A percentile compares a stretch with the other conserved stretches of the same genome.
Evolutionary conservation across 106 monocot species (phyloP).

Genomic region (Acanthochlamys bracteata): DNA sequence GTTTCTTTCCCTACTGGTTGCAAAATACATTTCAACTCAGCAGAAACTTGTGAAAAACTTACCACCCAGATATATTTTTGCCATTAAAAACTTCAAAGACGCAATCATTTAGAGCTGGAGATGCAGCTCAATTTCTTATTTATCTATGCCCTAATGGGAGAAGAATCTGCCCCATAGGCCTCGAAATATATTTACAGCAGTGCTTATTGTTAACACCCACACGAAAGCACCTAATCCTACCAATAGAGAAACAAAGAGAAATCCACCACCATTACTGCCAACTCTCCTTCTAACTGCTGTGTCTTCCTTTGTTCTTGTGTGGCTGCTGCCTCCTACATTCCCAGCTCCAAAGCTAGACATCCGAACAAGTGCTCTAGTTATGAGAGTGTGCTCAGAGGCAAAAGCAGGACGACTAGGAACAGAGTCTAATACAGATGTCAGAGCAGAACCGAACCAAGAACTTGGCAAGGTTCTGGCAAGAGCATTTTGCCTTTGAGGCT

Average conservation of each 20-base stretch:
- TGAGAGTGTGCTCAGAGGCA: conserved; percentile 55
- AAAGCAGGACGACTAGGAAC: conserved; percentile 77
- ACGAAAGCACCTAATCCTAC: conserved; percentile 55
- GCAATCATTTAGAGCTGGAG: no score
- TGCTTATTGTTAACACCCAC: conserved; percentile 55
- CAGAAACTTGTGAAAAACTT: no score
- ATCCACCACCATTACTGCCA: conserved; percentile 21
- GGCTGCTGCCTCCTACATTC: conserved; percentile 6
- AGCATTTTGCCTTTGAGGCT: conserved; percentile 8
- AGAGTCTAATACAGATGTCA: conserved; percentile 50
- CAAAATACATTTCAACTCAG: no score
- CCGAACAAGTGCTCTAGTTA: conserved; percentile 52
- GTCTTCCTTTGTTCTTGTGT: conserved; percentile 4
- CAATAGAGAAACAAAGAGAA: conserved; percentile 65
- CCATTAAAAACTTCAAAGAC: no score
- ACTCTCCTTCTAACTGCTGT: not conserved
- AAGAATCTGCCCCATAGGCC: conserved; percentile 40
- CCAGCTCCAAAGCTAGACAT: conserved; percentile 65
- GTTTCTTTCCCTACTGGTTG: no score
- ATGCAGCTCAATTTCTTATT: no score
- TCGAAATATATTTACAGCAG: conserved; percentile 33
- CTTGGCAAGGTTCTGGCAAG: conserved; percentile 11
- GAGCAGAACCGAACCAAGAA: conserved; percentile 46
- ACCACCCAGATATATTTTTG: no score
- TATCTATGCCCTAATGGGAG: conserved; percentile 1